A percentile compares a stretch with the other conserved stretches of the same genome.
phyloP scores from a whole-genome alignment of 805 yeast species.

The Saccharomycopsis malanga region DNA sequence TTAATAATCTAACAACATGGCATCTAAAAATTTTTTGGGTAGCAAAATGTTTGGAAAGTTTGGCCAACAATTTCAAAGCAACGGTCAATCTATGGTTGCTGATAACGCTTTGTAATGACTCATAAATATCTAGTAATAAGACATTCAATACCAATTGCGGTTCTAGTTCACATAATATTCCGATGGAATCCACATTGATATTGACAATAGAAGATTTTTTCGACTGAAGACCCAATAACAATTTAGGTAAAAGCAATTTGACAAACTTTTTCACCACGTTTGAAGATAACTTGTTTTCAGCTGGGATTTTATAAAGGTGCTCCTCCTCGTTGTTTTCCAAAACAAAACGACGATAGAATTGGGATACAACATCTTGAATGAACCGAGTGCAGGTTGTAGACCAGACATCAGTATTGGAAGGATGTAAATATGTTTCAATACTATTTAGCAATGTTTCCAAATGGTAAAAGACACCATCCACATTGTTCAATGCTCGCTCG shows the following conservation, averaged over 20 bases:
- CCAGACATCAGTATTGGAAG: slow-evolving; percentile 93
- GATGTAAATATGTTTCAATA: slow-evolving; percentile 77
- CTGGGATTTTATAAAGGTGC: slow-evolving; percentile 27
- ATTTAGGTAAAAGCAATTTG: slow-evolving; percentile 45
- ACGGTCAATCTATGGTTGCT: slow-evolving; percentile 75
- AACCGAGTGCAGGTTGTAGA: slow-evolving; percentile 60
- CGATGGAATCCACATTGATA: slow-evolving; percentile 51
- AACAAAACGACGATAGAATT: slow-evolving; percentile 51
- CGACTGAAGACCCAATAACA: slow-evolving; percentile 70
- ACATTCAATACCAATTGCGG: slow-evolving; percentile 49
- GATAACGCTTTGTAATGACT: slow-evolving; percentile 54
- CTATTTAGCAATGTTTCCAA: slow-evolving; percentile 56
- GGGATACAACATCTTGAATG: slow-evolving; percentile 50
- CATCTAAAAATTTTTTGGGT: slow-evolving; percentile 56
- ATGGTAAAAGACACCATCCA: slow-evolving; percentile 43
- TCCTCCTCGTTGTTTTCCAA: slow-evolving; percentile 35
- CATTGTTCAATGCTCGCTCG: slow-evolving; percentile 29
- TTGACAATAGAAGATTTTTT: slow-evolving; percentile 52
- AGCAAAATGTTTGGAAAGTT: slow-evolving; percentile 61
- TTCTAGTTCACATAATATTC: slow-evolving; percentile 55
- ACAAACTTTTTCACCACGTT: slow-evolving; percentile 40
- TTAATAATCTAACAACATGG: slow-evolving; percentile 69
- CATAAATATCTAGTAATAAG: slow-evolving; percentile 67
- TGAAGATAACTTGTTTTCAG: slow-evolving; percentile 32
- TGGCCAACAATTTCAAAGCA: slow-evolving; percentile 61